Base-by-base conservation (phyloP, 75 land plant genomes). In the Pinus albicaulis region DNA sequence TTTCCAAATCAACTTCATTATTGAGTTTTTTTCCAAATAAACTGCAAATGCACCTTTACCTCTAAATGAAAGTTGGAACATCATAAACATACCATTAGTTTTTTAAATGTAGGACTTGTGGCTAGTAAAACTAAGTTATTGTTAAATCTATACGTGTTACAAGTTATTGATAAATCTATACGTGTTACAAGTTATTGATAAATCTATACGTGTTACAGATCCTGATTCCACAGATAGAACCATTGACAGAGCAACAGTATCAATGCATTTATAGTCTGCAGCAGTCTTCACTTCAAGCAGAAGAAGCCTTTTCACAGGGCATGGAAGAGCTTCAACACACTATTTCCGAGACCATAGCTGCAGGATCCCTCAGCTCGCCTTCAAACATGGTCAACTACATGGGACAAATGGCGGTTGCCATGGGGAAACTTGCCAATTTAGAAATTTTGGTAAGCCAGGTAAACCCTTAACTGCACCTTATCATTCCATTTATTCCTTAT, bases 261-360 rank as follows among this genome's bases (percentile, higher is more conserved):
- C 44, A 86, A 83, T 91, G 88, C 36, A 82, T 92, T 0, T 92
- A 82, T 79, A 88, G 79, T 77, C 83, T 92, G 16, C 92, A 84
- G 71, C 92, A 90, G 3, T 85, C 88, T 0, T 88, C 92, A 25
- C 90, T 86, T 73, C 90, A 92, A 72, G 88, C 94, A 8, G 94
- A 92, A 48, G 94, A 92, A 73, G 94, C 94, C 3, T 82, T 92
- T 26, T 83, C 92, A 0, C 94, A 90, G 72, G 94, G 94, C 22
- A 78, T 88, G 38, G 94, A 92, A 16, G 90, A 85, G 76, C 86
- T 92, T 5, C 94, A 92, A 52, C 86, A 86, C 61, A 83, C 92
- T 24, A 78, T 92, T 2, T 55, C 91, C 8, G 87, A 86, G 13
- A 92, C 87, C 34, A 76, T 92, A n/a, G 83, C 92, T 34, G 74